Evolutionary conservation across 768 basidiomycete species (phyloP), one percentile per base, ranked within the genome.

Genomic region (Neoboletus magnificus): DNA sequence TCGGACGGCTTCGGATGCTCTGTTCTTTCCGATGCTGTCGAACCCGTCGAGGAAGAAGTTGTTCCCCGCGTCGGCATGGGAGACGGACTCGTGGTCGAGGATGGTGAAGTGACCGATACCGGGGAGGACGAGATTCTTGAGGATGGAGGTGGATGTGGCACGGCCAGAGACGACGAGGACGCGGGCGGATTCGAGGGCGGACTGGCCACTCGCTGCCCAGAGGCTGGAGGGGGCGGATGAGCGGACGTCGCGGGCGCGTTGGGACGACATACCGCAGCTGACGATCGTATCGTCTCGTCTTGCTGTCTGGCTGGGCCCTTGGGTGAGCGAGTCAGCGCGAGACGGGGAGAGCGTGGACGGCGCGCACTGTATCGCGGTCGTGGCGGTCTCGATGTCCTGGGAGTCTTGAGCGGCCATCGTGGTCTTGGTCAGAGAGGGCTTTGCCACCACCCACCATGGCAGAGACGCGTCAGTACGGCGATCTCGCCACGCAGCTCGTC

Each of bases 111-210:
- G 84, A n/a, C 95, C 93, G 60, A 98, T 85, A 9, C 96, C 96
- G 3, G 97, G 97, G 9, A 98, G 83, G 37, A 98, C 93, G 57
- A 98, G 86, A 67, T 98, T 98, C 80, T 99, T 98, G 53, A 99
- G 80, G 61, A 91, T 83, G 46, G 91, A 87, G 32, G 93, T 91
- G 2, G 90, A 86, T 2, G 94, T 92, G 0, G 93, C 92, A 23
- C 86, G 84, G 0, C 78, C 87, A 39, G 86, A 87, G 55, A 98
- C 72, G 61, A 97, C 84, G 30, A 98, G 80, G 41, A 98, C 78
- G 45, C 87, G 82, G 13, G 93, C 81, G 3, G 84, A 79, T 71
- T 98, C 95, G 55, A 98, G 86, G 0, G 93, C 93, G 25, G 77
- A 75, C 71, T 99, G 96, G 5, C 96, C 97, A 1, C 89, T 84